A percentile compares a stretch with the other conserved stretches of the same genome.
These are phyloP conservation scores for Trypanosoma avium DNA, from an alignment of 208 protist genomes.

Conservation along the genomic window DNA sequence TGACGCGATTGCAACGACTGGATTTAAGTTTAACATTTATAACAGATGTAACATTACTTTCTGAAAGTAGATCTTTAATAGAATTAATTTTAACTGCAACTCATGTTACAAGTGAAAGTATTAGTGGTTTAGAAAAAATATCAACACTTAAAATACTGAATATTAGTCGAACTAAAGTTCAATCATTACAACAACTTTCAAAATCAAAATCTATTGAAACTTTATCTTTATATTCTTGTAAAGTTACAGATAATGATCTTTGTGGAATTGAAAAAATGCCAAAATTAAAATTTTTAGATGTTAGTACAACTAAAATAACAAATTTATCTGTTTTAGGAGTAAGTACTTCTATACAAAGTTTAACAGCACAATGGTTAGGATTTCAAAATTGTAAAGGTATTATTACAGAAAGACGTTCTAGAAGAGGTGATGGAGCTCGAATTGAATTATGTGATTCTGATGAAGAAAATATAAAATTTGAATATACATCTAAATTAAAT, in stretches of 20 bases:
- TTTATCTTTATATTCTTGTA: conserved; percentile 21
- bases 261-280: conserved; percentile 19
- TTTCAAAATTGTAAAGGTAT: conserved; percentile 57
- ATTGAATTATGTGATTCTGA: not conserved
- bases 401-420: conserved; percentile 38
- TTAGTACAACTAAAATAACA: conserved; percentile 24
- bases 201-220: conserved; percentile 17
- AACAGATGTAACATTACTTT: conserved; percentile 47
- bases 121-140: conserved; percentile 21
- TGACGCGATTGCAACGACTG: conserved; percentile 33
- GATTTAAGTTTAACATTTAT: conserved; percentile 61
- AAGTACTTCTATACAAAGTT: conserved; percentile 43
- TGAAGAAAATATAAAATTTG: no score
- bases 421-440: conserved; percentile 26
- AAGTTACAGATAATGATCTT: conserved; percentile 7
- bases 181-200: not conserved
- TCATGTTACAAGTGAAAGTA: conserved; percentile 12
- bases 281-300: conserved; percentile 9
- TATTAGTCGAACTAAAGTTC: conserved; percentile 24
- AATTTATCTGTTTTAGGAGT: conserved; percentile 51
- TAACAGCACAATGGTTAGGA: conserved; percentile 72
- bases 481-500: not conserved
- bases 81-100: conserved; percentile 18
- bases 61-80: conserved; percentile 31
- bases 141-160: conserved; percentile 21